Percentiles rank a stretch among this genome's conserved stretches.
Evolutionary conservation across 768 basidiomycete species (phyloP).

Genomic region (Harrya chromipes): DNA sequence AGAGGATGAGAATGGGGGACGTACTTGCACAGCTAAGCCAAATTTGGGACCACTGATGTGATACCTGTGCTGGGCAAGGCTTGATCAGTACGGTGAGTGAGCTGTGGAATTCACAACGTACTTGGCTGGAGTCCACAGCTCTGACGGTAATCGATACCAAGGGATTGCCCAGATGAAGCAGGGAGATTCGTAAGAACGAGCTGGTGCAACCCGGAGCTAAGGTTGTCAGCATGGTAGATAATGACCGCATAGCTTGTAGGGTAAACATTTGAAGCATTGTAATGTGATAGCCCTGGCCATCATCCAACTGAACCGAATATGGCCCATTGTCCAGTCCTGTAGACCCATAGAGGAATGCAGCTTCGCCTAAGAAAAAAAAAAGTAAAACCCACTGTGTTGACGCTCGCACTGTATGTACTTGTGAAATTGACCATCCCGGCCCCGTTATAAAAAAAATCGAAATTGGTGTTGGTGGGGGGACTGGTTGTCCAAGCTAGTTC

Average conservation of each 20-base stretch:
- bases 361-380: slow-evolving; percentile 34
- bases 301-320: slow-evolving; percentile 38
- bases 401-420: slow-evolving; percentile 30
- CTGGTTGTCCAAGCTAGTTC: slow-evolving; percentile 36
- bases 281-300: slow-evolving; percentile 17
- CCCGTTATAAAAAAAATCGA: slow-evolving; percentile 39
- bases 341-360: slow-evolving; percentile 44
- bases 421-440: slow-evolving; percentile 46
- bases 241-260: slow-evolving; percentile 28
- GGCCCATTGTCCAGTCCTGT: slow-evolving; percentile 35
- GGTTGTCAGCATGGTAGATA: slow-evolving; percentile 36
- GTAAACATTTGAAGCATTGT: slow-evolving; percentile 19
- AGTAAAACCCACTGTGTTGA: slow-evolving; percentile 32
- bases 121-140: slow-evolving; percentile 18
- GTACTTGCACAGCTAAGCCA: slow-evolving; percentile 8
- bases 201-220: slow-evolving; percentile 38
- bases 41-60: neutral
- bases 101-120: neutral
- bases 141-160: slow-evolving; percentile 37
- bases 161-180: slow-evolving; percentile 10
- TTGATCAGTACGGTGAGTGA: neutral
- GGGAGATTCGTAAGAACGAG: slow-evolving; percentile 36
- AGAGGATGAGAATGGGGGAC: neutral
- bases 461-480: slow-evolving; percentile 27
- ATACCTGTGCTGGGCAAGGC: too few species aligned